Percentiles rank a stretch among this genome's conserved stretches.
Conservation (phyloP, 164 flowering plant genomes). For the Echeveria elegans region DNA sequence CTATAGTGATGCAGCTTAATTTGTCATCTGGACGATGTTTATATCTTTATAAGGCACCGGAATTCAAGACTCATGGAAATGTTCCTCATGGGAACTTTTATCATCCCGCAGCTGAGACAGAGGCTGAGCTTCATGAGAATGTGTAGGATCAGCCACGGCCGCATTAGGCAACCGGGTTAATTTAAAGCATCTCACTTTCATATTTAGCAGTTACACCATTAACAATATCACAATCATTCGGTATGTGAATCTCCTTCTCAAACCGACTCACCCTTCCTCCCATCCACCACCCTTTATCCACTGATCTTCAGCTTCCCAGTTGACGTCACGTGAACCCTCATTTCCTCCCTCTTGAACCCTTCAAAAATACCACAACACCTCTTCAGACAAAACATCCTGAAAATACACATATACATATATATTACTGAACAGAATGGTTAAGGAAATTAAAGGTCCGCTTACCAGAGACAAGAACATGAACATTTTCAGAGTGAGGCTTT, state of each 20-base stretch:
- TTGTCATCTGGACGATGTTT: background rate
- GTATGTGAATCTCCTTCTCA: constrained; percentile 6
- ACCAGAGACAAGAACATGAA: background rate
- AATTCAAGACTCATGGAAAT: too few species aligned
- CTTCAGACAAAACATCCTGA: too few species aligned
- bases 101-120: background rate
- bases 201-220: constrained; percentile 1
- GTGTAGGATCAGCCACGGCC: background rate
- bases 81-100: background rate
- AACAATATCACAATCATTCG: constrained; percentile 3
- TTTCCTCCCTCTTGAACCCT: constrained; percentile 9
- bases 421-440: too few species aligned
- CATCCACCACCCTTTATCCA: background rate
- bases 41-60: background rate
- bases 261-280: constrained; percentile 9
- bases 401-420: too few species aligned
- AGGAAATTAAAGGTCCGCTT: too few species aligned
- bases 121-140: background rate
- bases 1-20: background rate
- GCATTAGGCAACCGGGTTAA: constrained; percentile 4
- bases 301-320: background rate
- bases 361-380: background rate
- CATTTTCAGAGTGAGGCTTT: background rate
- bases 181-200: background rate
- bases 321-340: constrained; percentile 4